Conservation (phyloP, 148 eudicot genomes). For the Vaccinium vitisidaea region DNA sequence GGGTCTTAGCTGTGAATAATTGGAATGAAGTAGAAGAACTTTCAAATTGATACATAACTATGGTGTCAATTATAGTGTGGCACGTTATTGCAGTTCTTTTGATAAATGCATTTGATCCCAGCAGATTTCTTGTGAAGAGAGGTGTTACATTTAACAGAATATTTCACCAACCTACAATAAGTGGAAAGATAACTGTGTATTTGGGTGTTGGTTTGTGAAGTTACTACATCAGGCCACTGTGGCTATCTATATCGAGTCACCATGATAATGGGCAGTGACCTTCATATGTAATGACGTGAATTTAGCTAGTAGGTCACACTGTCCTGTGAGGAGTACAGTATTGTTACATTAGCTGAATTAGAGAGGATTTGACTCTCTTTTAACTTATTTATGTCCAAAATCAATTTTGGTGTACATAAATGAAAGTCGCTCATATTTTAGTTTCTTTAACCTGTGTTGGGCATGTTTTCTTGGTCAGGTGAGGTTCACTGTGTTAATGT, state of each 20-base stretch:
- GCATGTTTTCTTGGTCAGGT: background rate
- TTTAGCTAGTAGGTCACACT: background rate
- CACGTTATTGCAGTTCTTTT: background rate
- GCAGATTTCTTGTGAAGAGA: background rate
- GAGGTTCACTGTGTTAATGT: background rate
- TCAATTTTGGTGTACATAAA: background rate
- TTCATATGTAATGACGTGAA: background rate
- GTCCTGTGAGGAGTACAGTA: conserved; percentile 30
- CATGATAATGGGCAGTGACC: background rate
- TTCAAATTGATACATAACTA: background rate
- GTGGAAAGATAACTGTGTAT: background rate
- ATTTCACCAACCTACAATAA: background rate
- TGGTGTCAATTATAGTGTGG: background rate
- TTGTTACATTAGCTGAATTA: conserved; percentile 18
- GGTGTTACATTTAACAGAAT: background rate
- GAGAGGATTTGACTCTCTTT: background rate
- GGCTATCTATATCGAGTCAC: background rate
- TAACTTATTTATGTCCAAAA: background rate
- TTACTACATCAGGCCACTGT: background rate
- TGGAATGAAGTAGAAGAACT: background rate
- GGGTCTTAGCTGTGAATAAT: background rate
- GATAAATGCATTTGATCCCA: background rate
- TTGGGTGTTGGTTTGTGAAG: background rate
- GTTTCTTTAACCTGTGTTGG: background rate
- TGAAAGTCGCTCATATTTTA: background rate